Conservation (phyloP, 1,284 basidiomycete species). For the Fomitopsis pinicola region DNA sequence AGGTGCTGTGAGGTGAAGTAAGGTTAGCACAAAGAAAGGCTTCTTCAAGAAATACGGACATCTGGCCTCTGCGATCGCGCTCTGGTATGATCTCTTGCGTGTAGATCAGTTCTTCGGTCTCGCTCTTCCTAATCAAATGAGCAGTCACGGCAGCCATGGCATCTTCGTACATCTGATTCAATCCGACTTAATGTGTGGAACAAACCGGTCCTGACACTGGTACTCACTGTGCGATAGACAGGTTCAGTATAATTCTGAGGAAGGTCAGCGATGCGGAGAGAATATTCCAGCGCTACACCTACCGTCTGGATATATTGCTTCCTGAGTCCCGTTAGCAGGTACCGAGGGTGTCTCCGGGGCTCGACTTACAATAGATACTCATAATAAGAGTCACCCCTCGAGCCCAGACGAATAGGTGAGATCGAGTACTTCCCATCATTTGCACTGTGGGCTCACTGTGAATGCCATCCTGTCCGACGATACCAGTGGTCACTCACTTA, state of each 20-base stretch:
- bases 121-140: slow-evolving; percentile 66
- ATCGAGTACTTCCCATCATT: slow-evolving; percentile 66
- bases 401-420: slow-evolving; percentile 85
- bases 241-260: slow-evolving; percentile 69
- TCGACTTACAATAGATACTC: slow-evolving; percentile 80
- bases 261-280: not conserved
- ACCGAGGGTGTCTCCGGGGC: not conserved
- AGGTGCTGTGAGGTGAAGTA: slow-evolving; percentile 39
- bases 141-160: slow-evolving; percentile 81
- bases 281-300: slow-evolving; percentile 15
- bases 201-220: too few relatives aligned
- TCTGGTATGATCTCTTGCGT: slow-evolving; percentile 79
- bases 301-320: slow-evolving; percentile 83
- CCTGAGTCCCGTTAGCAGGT: slow-evolving; percentile 31
- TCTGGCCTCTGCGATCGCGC: slow-evolving; percentile 35
- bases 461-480: not conserved
- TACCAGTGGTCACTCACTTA: slow-evolving; percentile 42
- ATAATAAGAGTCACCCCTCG: slow-evolving; percentile 93
- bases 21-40: slow-evolving; percentile 8
- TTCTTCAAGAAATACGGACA: slow-evolving; percentile 35
- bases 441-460: slow-evolving; percentile 37
- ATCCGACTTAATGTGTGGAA: not conserved
- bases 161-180: slow-evolving; percentile 75
- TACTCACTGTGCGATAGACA: slow-evolving; percentile 70
- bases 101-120: slow-evolving; percentile 60